A percentile compares a stretch with the other conserved stretches of the same genome.
These are phyloP conservation scores for Rhodotorula sp. DNA, from an alignment of 1,284 basidiomycete species.

Conservation along the genomic window DNA sequence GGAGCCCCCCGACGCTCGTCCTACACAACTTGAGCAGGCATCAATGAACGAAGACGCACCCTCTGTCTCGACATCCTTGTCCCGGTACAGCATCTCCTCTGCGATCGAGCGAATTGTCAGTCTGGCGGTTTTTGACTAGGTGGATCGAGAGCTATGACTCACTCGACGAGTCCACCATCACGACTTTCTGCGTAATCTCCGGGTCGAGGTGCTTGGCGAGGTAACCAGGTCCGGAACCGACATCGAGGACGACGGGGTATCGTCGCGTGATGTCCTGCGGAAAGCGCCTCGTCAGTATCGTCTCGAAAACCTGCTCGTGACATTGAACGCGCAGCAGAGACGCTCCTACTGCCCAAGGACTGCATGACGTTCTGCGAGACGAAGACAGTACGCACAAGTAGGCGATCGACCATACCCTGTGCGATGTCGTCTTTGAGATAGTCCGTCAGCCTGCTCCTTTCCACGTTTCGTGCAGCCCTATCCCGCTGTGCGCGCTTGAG, in stretches of 20 bases:
- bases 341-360: not conserved
- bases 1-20: not conserved
- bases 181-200: conserved; percentile 66
- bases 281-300: not conserved
- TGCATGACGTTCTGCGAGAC: not conserved
- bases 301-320: not conserved
- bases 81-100: conserved; percentile 68
- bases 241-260: conserved; percentile 76
- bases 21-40: no score
- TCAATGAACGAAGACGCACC: conserved; percentile 53
- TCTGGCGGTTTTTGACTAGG: conserved; percentile 4
- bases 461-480: conserved; percentile 62
- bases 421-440: conserved; percentile 90
- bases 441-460: conserved; percentile 74
- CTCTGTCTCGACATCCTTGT: conserved; percentile 70
- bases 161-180: conserved; percentile 89
- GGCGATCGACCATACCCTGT: conserved; percentile 82
- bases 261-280: conserved; percentile 82
- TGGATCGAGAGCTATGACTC: conserved; percentile 42
- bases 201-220: conserved; percentile 78
- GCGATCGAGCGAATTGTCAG: not conserved
- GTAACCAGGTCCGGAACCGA: conserved; percentile 93
- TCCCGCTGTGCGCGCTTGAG: conserved; percentile 81
- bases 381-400: conserved; percentile 59
- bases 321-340: not conserved